Evolutionary conservation across 116 monocot genomes (phyloP).

Genomic region (Papilionanthe hybrid): DNA sequence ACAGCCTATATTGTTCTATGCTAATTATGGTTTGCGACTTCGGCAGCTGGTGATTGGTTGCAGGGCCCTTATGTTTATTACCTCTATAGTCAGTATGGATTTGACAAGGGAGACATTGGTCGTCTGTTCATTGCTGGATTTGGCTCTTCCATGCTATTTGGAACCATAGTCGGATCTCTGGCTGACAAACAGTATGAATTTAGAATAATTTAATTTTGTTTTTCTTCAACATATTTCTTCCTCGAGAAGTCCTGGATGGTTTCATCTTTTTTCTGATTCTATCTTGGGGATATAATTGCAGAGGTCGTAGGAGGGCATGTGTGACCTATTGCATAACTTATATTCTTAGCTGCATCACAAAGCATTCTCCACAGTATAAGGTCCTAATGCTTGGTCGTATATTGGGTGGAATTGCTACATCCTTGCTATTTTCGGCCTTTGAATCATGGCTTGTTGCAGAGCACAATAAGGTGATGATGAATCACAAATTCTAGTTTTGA

Average conservation of each 20-base stretch:
- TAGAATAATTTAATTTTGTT: background rate
- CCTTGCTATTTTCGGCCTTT: slow-evolving; percentile 93
- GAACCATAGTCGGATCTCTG: slow-evolving; percentile 62
- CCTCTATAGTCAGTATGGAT: slow-evolving; percentile 58
- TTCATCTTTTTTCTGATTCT: background rate
- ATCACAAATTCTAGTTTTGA: background rate
- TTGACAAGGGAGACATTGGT: slow-evolving; percentile 57
- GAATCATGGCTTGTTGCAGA: slow-evolving; percentile 99
- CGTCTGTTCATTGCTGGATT: slow-evolving; percentile 65
- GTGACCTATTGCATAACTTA: slow-evolving; percentile 96
- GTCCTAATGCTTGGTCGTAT: slow-evolving; percentile 87
- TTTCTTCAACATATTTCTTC: background rate
- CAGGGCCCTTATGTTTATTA: slow-evolving; percentile 64
- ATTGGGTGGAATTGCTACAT: slow-evolving; percentile 89
- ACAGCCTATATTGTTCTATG: background rate
- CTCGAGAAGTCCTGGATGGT: background rate
- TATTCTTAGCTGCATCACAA: slow-evolving; percentile 93
- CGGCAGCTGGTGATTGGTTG: slow-evolving; percentile 57
- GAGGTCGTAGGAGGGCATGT: slow-evolving; percentile 94
- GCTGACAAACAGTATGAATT: slow-evolving; percentile 50
- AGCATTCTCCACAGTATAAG: slow-evolving; percentile 92
- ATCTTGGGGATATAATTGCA: slow-evolving; percentile 25
- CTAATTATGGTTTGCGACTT: slow-evolving; percentile 4
- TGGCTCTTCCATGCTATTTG: slow-evolving; percentile 92
- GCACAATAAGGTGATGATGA: slow-evolving; percentile 73